A percentile compares a stretch with the other conserved stretches of the same genome.
Evolutionary conservation across 2,329 filamentous ascomycete genomes (phyloP).

Genomic region (Laburnicola sp.): DNA sequence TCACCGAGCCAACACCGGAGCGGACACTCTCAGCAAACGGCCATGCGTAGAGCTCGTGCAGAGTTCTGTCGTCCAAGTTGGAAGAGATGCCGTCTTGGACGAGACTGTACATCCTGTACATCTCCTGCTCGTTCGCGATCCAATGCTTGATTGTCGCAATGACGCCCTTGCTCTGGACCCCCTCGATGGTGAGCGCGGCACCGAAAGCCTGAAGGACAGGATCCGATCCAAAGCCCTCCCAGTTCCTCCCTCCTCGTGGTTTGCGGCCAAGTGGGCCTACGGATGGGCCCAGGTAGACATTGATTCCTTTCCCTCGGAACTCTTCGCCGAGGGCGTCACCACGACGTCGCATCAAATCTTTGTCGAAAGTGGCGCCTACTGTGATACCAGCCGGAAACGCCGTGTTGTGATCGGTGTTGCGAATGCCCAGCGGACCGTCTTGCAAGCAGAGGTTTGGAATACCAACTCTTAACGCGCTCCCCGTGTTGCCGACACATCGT

Average conservation of each 20-base stretch:
- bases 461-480: constrained; percentile 69
- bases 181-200: constrained; percentile 74
- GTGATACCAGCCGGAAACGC: constrained; percentile 81
- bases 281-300: constrained; percentile 70
- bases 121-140: constrained; percentile 72
- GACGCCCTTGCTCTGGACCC: constrained; percentile 72
- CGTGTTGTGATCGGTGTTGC: constrained; percentile 73
- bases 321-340: constrained; percentile 71
- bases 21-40: constrained; percentile 79
- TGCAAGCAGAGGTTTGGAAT: constrained; percentile 67
- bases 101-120: constrained; percentile 51
- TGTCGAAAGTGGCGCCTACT: constrained; percentile 73
- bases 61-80: constrained; percentile 75
- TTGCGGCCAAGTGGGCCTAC: constrained; percentile 72
- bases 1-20: constrained; percentile 76
- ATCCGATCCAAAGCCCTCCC: constrained; percentile 74
- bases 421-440: constrained; percentile 71
- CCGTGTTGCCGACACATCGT: constrained; percentile 73
- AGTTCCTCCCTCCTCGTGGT: constrained; percentile 66
- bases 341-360: constrained; percentile 68
- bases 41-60: constrained; percentile 83
- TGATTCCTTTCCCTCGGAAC: constrained; percentile 72
- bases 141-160: constrained; percentile 73
- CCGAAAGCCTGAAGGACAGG: constrained; percentile 73
- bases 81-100: constrained; percentile 43